Evolutionary conservation across 2,329 filamentous ascomycete species (phyloP), one percentile per base, ranked within the genome.

Genomic region (Fusarium sp.): DNA sequence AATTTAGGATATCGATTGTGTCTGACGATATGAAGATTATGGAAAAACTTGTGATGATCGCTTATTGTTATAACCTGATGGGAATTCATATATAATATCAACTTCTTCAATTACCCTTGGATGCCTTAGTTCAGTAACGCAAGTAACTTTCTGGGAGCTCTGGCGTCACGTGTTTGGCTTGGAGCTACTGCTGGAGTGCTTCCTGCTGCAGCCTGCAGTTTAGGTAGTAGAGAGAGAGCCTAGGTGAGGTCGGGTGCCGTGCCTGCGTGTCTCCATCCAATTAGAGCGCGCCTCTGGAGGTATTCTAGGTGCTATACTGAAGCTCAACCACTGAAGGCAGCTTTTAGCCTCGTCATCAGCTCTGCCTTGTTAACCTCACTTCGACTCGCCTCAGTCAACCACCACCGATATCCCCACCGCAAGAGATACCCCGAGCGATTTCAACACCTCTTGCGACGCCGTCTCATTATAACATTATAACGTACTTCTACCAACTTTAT

Each of bases 341-440:
- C 82, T 81, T 79, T 77, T 80, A 83, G 83, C 83, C 82, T 85
- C 83, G 83, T 85, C 83, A 85, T 84, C 83, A 81, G 79, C 79
- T 78, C 75, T 75, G 67, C 71, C 68, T 73, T 72, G 58, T 61
- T 68, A 72, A 74, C 71, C 65, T 70, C 63, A 71, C 56, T 61
- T 51, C 49, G 46, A 52, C 58, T 62, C 32, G 57, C 43, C 51
- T 56, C 60, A 49, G 44, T 61, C 56, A 50, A 50, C 63, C 45
- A 58, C 65, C 56, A 70, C 52, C 56, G 66, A 70, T 63, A 67
- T 64, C 60, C 56, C 59, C 57, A 56, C 57, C 62, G 62, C 67
- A 60, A 72, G 27, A 70, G 61, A 73, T 68, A 71, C 65, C 59
- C 62, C 59, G 30, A 68, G 62, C 68, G 52, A 58, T 47, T 43